Conservation (phyloP, 2,329 filamentous ascomycete species). For the Apiospora pterosperma region DNA sequence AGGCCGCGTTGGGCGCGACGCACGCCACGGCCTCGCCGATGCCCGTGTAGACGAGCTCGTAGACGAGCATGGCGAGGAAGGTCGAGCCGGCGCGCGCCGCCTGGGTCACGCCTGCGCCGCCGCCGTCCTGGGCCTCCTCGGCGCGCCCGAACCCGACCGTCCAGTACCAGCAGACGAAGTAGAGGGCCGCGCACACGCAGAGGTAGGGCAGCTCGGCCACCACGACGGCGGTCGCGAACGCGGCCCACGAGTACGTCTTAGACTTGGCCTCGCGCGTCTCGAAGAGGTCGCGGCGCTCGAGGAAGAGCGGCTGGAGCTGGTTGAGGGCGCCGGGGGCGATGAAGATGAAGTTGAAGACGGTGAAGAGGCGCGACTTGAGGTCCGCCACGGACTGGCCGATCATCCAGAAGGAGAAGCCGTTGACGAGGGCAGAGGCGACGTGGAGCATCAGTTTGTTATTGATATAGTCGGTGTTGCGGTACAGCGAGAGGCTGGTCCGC, state of each 20-base stretch:
- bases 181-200: slow-evolving; percentile 61
- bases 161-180: slow-evolving; percentile 64
- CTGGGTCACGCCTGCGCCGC: too few species aligned
- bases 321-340: slow-evolving; percentile 71
- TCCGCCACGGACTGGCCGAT: slow-evolving; percentile 62
- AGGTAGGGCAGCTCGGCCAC: slow-evolving; percentile 72
- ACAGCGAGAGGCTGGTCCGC: slow-evolving; percentile 69
- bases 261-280: slow-evolving; percentile 69
- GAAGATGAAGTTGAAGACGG: slow-evolving; percentile 60
- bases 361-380: slow-evolving; percentile 78
- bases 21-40: slow-evolving; percentile 86
- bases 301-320: slow-evolving; percentile 72
- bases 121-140: too few species aligned
- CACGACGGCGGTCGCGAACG: slow-evolving; percentile 70
- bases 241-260: slow-evolving; percentile 74
- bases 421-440: slow-evolving; percentile 71
- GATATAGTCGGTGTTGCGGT: slow-evolving; percentile 72
- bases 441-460: slow-evolving; percentile 74
- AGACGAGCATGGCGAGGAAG: slow-evolving; percentile 77
- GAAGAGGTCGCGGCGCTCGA: slow-evolving; percentile 68
- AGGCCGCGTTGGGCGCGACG: slow-evolving; percentile 64
- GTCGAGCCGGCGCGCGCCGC: slow-evolving; percentile 41
- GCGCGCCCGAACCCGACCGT: background rate
- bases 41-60: slow-evolving; percentile 70
- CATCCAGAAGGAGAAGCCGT: slow-evolving; percentile 75